A percentile compares a stretch with the other conserved stretches of the same genome.
Conservation (phyloP, 208 protist genomes). For the Herpetomonas samuelpessoai region DNA sequence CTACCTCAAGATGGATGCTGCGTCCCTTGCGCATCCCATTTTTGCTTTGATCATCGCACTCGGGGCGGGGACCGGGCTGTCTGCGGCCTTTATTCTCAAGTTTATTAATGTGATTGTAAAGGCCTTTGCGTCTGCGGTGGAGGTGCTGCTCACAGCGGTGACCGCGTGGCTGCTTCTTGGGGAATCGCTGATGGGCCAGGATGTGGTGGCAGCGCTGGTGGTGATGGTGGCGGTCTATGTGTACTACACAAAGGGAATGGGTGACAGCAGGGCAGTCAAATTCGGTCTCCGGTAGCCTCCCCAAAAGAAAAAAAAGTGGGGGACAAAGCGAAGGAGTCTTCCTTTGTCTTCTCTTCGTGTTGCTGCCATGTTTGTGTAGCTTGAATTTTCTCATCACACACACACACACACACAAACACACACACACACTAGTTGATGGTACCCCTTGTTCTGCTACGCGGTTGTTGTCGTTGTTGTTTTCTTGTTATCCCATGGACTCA, state of each 20-base stretch:
- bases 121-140: constrained; percentile 55
- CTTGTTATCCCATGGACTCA: not conserved
- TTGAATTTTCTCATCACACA: no score
- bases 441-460: no score
- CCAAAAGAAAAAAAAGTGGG: no score
- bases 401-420: no score
- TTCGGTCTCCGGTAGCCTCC: no score
- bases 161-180: constrained; percentile 28
- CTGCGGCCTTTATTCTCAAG: constrained; percentile 73
- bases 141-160: constrained; percentile 55
- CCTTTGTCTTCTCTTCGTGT: not conserved
- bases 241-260: constrained; percentile 43
- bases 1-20: no score
- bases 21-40: constrained; percentile 23
- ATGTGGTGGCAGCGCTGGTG: constrained; percentile 36
- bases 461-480: constrained; percentile 11
- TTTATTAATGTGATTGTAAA: constrained; percentile 81
- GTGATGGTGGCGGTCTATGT: constrained; percentile 47
- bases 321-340: no score
- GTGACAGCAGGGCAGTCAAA: constrained; percentile 11
- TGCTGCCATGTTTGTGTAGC: no score
- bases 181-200: constrained; percentile 39
- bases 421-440: no score
- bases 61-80: constrained; percentile 44
- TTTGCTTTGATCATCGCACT: constrained; percentile 41